phyloP scores from a whole-genome alignment of 108 stramenopile species.

The Cyclotella choctawhatcheeana region DNA sequence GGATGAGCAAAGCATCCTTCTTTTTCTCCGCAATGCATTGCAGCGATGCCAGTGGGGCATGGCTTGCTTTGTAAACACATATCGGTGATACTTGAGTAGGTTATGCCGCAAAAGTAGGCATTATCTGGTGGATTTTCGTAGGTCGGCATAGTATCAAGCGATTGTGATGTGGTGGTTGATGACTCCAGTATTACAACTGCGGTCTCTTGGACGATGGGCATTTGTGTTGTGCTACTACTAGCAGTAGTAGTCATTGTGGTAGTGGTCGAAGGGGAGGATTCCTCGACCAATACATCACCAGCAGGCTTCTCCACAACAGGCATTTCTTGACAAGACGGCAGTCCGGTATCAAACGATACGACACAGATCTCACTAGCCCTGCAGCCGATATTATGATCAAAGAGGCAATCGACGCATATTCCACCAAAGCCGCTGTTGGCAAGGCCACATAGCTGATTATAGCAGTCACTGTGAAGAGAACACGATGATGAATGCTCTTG shows the following conservation, averaged over 20 bases:
- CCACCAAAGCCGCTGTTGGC: background rate
- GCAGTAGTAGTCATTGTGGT: background rate
- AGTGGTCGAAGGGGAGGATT: background rate
- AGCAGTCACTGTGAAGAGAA: background rate
- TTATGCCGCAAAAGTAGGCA: background rate
- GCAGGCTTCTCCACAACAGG: too few species aligned
- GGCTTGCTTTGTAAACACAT: constrained; percentile 10
- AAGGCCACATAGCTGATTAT: background rate
- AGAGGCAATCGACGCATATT: constrained; percentile 9
- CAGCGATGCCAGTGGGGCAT: constrained; percentile 5
- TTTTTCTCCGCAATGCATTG: background rate
- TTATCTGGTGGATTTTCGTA: constrained; percentile 13
- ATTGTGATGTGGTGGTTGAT: background rate
- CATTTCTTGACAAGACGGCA: constrained; percentile 2
- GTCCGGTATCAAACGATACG: background rate
- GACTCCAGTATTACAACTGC: background rate
- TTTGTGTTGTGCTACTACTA: background rate
- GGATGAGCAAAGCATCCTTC: constrained; percentile 9
- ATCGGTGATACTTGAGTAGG: background rate
- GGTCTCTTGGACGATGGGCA: background rate
- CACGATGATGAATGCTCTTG: too few species aligned
- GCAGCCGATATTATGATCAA: constrained; percentile 1
- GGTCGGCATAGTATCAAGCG: background rate
- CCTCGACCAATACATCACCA: background rate
- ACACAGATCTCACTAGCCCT: background rate